phyloP scores from a whole-genome alignment of 768 basidiomycete genomes.

The Lanmaoa pseudosensibilis region DNA sequence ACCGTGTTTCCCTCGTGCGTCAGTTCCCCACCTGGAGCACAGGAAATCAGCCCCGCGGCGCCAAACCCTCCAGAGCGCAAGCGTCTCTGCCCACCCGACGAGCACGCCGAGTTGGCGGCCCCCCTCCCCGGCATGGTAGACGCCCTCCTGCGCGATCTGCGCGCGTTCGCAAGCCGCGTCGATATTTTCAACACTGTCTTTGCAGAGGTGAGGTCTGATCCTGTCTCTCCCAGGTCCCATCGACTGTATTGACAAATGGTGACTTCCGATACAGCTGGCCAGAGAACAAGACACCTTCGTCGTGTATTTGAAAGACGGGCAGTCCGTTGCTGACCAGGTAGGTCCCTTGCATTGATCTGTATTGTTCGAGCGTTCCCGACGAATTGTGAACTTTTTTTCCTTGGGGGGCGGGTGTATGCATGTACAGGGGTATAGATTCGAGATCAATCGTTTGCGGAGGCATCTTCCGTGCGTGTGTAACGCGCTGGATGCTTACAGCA shows the following conservation, averaged over 20 bases:
- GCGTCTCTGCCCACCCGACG: background rate
- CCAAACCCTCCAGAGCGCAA: background rate
- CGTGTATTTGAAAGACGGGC: constrained; percentile 23
- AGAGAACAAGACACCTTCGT: constrained; percentile 19
- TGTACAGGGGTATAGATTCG: constrained; percentile 13
- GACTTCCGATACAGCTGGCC: constrained; percentile 6
- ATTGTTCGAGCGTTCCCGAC: background rate
- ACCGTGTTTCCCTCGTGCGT: background rate
- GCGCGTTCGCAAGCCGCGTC: constrained; percentile 5
- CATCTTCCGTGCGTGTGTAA: constrained; percentile 14
- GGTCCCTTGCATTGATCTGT: too few species aligned
- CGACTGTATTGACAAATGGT: background rate
- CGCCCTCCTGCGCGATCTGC: constrained; percentile 9
- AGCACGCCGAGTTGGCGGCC: background rate
- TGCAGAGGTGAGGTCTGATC: constrained; percentile 9
- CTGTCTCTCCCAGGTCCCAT: background rate
- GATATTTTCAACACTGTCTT: constrained; percentile 13
- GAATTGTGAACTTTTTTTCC: background rate
- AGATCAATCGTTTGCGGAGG: constrained; percentile 19
- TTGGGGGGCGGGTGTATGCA: background rate
- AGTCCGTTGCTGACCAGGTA: constrained; percentile 12
- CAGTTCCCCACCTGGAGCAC: background rate
- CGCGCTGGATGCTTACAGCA: constrained; percentile 21
- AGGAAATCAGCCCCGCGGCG: background rate
- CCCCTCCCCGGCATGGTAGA: background rate